A percentile compares a stretch with the other conserved stretches of the same genome.
Conservation (phyloP, 768 basidiomycete species). For the Rhodotorula taiwanensis region DNA sequence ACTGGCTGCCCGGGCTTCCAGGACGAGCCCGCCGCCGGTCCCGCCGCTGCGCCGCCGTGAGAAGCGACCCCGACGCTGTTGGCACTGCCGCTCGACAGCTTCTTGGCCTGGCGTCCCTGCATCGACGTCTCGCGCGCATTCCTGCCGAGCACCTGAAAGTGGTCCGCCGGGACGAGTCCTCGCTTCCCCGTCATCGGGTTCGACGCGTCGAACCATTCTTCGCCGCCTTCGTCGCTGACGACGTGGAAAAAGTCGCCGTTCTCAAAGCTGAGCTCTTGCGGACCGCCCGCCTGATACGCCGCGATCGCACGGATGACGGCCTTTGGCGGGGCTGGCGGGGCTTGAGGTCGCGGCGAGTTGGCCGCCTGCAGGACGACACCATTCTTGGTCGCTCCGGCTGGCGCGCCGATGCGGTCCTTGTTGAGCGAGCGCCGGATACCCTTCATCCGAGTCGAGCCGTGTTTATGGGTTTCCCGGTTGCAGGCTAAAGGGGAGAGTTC, state of each 20-base stretch:
- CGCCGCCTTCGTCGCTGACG: constrained; percentile 55
- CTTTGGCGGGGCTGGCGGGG: constrained; percentile 63
- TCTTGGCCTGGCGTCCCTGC: constrained; percentile 13
- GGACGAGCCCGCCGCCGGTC: not conserved
- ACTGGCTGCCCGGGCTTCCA: constrained; percentile 16
- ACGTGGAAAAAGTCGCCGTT: constrained; percentile 99
- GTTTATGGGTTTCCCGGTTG: no score
- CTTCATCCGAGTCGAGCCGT: constrained; percentile 14
- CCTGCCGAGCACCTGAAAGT: constrained; percentile 89
- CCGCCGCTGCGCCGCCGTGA: no score
- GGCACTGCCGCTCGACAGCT: constrained; percentile 3
- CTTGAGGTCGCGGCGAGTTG: constrained; percentile 11
- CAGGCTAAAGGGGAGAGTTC: no score
- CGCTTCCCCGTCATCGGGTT: constrained; percentile 87
- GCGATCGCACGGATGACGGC: constrained; percentile 85
- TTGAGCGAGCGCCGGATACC: constrained; percentile 37
- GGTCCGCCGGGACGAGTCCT: constrained; percentile 74
- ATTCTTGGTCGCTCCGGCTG: constrained; percentile 11
- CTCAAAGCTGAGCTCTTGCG: constrained; percentile 79
- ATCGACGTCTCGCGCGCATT: constrained; percentile 38
- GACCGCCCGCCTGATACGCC: constrained; percentile 60
- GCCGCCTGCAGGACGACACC: not conserved
- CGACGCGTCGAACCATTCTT: constrained; percentile 81
- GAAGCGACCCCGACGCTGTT: constrained; percentile 10
- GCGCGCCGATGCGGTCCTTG: constrained; percentile 36